Percentiles rank a stretch among this genome's conserved stretches.
Evolutionary conservation across 139 green algal species (phyloP).

Genomic region (Picochlorum sp.): DNA sequence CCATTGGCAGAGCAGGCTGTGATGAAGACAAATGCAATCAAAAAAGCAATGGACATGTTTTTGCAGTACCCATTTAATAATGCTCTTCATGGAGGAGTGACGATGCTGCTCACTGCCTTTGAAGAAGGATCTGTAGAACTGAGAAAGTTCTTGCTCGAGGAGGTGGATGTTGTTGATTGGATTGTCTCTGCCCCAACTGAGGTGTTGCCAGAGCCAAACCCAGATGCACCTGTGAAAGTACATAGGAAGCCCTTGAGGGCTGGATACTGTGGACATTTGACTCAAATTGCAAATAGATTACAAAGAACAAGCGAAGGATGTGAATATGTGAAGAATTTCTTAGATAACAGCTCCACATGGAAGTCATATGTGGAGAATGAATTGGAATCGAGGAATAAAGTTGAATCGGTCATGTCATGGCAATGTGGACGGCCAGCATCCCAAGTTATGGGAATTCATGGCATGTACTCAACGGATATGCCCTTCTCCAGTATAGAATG

Average conservation of each 20-base stretch:
- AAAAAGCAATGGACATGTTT: slow-evolving; percentile 62
- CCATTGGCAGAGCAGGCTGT: slow-evolving; percentile 45
- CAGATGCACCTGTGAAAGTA: slow-evolving; percentile 16
- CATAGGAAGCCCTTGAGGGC: slow-evolving; percentile 43
- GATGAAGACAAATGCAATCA: slow-evolving; percentile 40
- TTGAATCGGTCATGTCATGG: slow-evolving; percentile 24
- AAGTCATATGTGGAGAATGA: neutral
- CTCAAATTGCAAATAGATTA: slow-evolving; percentile 46
- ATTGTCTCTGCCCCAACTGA: slow-evolving; percentile 41
- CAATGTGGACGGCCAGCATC: slow-evolving; percentile 28
- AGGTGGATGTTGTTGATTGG: slow-evolving; percentile 58
- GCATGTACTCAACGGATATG: neutral
- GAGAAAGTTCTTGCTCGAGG: slow-evolving; percentile 52
- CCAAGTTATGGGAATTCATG: neutral
- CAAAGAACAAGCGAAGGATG: neutral
- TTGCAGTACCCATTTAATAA: slow-evolving; percentile 84
- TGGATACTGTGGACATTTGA: slow-evolving; percentile 79
- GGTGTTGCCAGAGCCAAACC: slow-evolving; percentile 32
- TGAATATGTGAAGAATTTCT: slow-evolving; percentile 1
- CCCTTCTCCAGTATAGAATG: slow-evolving; percentile 1
- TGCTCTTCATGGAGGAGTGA: slow-evolving; percentile 70
- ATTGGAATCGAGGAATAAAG: slow-evolving; percentile 23
- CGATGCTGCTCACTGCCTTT: slow-evolving; percentile 44
- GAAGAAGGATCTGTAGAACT: slow-evolving; percentile 30
- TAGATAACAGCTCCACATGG: neutral